Percentiles rank a stretch among this genome's conserved stretches.
These are phyloP conservation scores for Pseudonitzschia delicatissima DNA, from an alignment of 108 stramenopile species.

Conservation along the genomic window DNA sequence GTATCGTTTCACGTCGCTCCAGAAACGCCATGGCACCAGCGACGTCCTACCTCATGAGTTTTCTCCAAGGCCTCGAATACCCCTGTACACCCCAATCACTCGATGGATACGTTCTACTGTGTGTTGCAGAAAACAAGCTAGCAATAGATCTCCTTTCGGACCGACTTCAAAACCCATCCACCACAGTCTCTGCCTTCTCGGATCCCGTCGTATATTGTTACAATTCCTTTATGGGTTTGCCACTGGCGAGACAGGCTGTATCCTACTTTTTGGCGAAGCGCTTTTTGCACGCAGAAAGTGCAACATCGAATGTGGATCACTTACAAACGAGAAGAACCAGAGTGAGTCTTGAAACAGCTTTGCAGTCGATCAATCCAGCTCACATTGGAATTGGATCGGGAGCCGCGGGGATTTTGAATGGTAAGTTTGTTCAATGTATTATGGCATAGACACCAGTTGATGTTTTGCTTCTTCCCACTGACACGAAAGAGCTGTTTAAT, in stretches of 20 bases:
- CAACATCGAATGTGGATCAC: constrained; percentile 22
- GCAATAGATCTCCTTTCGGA: constrained; percentile 62
- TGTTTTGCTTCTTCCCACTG: no score
- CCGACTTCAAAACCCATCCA: constrained; percentile 59
- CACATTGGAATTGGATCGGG: constrained; percentile 75
- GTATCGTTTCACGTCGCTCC: constrained; percentile 20
- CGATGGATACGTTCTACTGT: constrained; percentile 68
- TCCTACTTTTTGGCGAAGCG: constrained; percentile 80
- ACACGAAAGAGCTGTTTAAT: no score
- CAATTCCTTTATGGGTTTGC: constrained; percentile 73
- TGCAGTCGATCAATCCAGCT: constrained; percentile 55
- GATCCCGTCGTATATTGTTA: constrained; percentile 74
- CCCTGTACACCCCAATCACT: constrained; percentile 57
- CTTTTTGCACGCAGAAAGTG: constrained; percentile 30
- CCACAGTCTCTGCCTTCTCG: constrained; percentile 69
- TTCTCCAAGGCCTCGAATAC: constrained; percentile 59
- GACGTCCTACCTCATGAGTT: constrained; percentile 50
- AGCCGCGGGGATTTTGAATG: constrained; percentile 62
- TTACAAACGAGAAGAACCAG: background rate
- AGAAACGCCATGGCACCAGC: constrained; percentile 40
- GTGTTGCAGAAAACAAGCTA: constrained; percentile 84
- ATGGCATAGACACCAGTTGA: no score
- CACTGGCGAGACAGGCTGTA: constrained; percentile 67
- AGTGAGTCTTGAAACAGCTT: constrained; percentile 52
- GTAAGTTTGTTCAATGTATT: no score